Percentiles rank a stretch among this genome's conserved stretches.
Conservation (phyloP, 352 stramenopile genomes). For the Phytophthora citrophthora region DNA sequence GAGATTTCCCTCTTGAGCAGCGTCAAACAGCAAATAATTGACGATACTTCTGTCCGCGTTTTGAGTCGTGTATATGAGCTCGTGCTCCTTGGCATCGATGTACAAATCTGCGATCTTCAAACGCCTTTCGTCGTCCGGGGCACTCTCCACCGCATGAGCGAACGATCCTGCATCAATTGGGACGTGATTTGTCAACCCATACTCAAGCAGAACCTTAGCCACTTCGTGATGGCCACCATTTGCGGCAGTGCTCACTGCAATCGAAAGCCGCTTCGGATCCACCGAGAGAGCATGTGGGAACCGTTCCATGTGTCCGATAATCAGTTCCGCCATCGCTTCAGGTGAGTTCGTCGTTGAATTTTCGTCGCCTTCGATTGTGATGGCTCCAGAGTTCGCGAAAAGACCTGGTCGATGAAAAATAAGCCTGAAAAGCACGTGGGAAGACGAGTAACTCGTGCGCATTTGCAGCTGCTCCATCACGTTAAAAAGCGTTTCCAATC, state of each 20-base stretch:
- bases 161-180: constrained; percentile 69
- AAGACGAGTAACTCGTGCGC: constrained; percentile 66
- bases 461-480: constrained; percentile 46
- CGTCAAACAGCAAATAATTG: constrained; percentile 70
- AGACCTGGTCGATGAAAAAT: constrained; percentile 58
- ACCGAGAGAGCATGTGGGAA: constrained; percentile 49
- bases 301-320: constrained; percentile 56
- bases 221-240: constrained; percentile 39
- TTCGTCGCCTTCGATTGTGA: not conserved
- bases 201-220: constrained; percentile 48
- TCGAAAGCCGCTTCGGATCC: constrained; percentile 61
- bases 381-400: constrained; percentile 36
- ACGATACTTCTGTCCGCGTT: constrained; percentile 58
- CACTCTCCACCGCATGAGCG: constrained; percentile 62
- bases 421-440: constrained; percentile 64
- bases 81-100: constrained; percentile 55
- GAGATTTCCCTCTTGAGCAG: constrained; percentile 73
- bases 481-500: constrained; percentile 54
- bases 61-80: constrained; percentile 59
- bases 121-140: constrained; percentile 47
- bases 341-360: not conserved
- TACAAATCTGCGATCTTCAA: constrained; percentile 66
- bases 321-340: constrained; percentile 35
- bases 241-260: constrained; percentile 64
- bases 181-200: constrained; percentile 47